These are phyloP conservation scores for Coemansia umbellata DNA, from an alignment of 192 early-diverging fungal species.

Conservation along the genomic window DNA sequence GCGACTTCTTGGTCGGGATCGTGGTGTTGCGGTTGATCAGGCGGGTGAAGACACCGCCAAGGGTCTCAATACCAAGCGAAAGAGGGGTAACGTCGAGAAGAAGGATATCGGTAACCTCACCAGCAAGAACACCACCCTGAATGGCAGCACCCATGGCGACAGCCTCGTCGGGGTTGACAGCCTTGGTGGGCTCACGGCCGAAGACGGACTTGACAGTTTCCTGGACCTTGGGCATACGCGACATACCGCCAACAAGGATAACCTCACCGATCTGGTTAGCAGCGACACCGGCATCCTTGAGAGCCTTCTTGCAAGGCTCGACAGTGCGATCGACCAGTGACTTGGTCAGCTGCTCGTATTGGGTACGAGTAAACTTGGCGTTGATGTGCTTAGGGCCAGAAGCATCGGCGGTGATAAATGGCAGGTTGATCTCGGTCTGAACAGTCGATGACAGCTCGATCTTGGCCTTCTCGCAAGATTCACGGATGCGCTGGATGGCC, in stretches of 20 bases:
- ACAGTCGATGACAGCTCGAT: slow-evolving; percentile 94
- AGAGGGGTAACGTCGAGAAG: slow-evolving; percentile 96
- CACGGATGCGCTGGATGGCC: slow-evolving; percentile 96
- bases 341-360: slow-evolving; percentile 81
- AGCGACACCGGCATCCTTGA: slow-evolving; percentile 88
- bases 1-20: slow-evolving; percentile 99
- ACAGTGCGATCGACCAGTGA: slow-evolving; percentile 84
- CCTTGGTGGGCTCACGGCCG: slow-evolving; percentile 87
- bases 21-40: slow-evolving; percentile 98
- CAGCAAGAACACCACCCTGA: slow-evolving; percentile 96
- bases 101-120: slow-evolving; percentile 93
- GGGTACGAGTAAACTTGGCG: slow-evolving; percentile 85
- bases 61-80: slow-evolving; percentile 97
- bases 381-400: slow-evolving; percentile 97
- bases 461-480: slow-evolving; percentile 98
- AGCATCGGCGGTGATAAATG: slow-evolving; percentile 81
- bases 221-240: slow-evolving; percentile 94
- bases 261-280: slow-evolving; percentile 88
- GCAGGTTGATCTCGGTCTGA: slow-evolving; percentile 95
- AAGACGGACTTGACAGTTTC: slow-evolving; percentile 88
- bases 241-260: slow-evolving; percentile 97
- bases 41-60: slow-evolving; percentile 96
- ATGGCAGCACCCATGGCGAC: slow-evolving; percentile 97
- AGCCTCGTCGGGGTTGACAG: slow-evolving; percentile 98
- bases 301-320: slow-evolving; percentile 90